Conservation (phyloP, 257 asterid genomes). For the Gentiana straminea region DNA sequence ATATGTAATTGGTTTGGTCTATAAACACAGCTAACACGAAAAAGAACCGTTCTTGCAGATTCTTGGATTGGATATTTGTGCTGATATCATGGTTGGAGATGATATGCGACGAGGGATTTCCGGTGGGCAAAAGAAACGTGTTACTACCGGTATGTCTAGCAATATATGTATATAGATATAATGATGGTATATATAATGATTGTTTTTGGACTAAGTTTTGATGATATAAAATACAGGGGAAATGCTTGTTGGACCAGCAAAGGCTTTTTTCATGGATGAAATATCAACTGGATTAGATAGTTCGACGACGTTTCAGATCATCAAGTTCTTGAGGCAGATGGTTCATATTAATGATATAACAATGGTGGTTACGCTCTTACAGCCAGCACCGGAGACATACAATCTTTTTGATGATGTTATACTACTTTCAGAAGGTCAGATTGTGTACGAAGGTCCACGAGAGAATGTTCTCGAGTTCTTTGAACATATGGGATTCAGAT, state of each 20-base stretch:
- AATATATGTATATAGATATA: no score
- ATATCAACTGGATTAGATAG: slow-evolving; percentile 85
- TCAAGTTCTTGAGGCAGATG: slow-evolving; percentile 79
- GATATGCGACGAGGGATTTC: slow-evolving; percentile 92
- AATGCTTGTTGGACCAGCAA: slow-evolving; percentile 89
- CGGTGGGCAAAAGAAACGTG: slow-evolving; percentile 91
- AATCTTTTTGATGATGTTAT: slow-evolving; percentile 70
- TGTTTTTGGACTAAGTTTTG: no score
- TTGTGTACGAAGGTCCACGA: slow-evolving; percentile 75
- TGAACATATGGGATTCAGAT: slow-evolving; percentile 53
- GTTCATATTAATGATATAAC: slow-evolving; percentile 65
- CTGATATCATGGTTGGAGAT: slow-evolving; percentile 88
- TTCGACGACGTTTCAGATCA: slow-evolving; percentile 79
- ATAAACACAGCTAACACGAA: no score
- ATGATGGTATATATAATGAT: no score
- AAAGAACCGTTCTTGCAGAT: slow-evolving; percentile 29
- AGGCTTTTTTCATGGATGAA: slow-evolving; percentile 90
- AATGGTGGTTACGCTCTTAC: slow-evolving; percentile 74
- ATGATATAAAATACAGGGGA: slow-evolving; percentile 37
- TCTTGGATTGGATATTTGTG: slow-evolving; percentile 84
- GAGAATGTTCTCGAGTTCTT: slow-evolving; percentile 62
- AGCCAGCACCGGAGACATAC: slow-evolving; percentile 80
- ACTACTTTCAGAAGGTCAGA: slow-evolving; percentile 65
- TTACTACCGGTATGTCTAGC: slow-evolving; percentile 54
- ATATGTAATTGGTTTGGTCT: background rate